Evolutionary conservation across 1,284 basidiomycete genomes (phyloP).

Genomic region (Trichosporon asahii): DNA sequence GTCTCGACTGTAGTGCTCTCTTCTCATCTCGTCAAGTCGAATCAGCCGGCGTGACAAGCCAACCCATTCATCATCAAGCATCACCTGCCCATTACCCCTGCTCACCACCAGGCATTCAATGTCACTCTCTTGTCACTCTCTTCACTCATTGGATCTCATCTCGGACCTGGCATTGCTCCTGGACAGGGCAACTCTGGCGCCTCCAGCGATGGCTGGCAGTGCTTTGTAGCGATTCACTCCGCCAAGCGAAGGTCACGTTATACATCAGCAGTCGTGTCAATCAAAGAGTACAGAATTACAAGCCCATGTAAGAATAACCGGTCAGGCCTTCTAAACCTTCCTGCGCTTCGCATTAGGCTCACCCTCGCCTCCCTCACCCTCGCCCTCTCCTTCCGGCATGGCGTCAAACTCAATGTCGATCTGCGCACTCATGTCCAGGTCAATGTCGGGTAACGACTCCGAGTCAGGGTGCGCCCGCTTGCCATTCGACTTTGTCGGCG

Average conservation of each 20-base stretch:
- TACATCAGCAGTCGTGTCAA: neutral
- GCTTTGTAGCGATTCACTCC: neutral
- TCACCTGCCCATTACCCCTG: neutral
- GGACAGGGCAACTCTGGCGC: neutral
- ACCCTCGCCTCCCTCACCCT: neutral
- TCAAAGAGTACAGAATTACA: neutral
- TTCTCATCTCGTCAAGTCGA: neutral
- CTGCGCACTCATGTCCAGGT: conserved; percentile 19
- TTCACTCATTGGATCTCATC: neutral
- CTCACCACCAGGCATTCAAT: neutral
- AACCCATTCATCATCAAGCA: neutral
- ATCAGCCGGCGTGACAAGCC: neutral
- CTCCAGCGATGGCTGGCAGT: neutral
- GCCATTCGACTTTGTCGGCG: neutral
- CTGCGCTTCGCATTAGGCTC: conserved; percentile 4
- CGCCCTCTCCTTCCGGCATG: neutral
- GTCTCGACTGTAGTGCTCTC: too few relatives aligned
- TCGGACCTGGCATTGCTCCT: neutral
- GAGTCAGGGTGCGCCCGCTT: conserved; percentile 6
- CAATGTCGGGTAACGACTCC: conserved; percentile 6
- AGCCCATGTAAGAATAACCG: neutral
- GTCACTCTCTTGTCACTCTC: neutral
- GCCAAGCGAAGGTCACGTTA: neutral
- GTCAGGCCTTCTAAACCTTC: conserved; percentile 6
- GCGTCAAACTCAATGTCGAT: conserved; percentile 29